A percentile compares a stretch with the other conserved stretches of the same genome.
These are phyloP conservation scores for Starmera pachycereana DNA, from an alignment of 805 yeast species.

Conservation along the genomic window DNA sequence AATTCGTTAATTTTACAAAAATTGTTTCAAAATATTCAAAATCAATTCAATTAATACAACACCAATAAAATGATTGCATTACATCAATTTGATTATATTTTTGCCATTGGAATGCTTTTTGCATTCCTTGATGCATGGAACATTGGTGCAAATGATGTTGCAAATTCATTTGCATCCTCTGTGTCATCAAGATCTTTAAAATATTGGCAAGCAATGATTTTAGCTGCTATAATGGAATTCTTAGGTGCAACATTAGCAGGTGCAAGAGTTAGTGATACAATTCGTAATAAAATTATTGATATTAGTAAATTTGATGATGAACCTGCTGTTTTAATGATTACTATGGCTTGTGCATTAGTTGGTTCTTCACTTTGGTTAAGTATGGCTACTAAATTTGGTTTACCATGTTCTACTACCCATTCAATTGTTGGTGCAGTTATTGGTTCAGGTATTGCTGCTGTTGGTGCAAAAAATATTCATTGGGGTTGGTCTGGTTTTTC, in stretches of 20 bases:
- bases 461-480: conserved; percentile 44
- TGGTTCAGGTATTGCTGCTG: conserved; percentile 68
- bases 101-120: conserved; percentile 59
- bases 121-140: conserved; percentile 74
- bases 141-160: conserved; percentile 76
- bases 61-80: conserved; percentile 3
- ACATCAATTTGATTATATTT: conserved; percentile 50
- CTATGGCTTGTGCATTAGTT: conserved; percentile 66
- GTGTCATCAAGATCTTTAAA: conserved; percentile 59
- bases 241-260: conserved; percentile 70
- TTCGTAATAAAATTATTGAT: conserved; percentile 53
- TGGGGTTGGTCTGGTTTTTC: conserved; percentile 77
- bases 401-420: conserved; percentile 80
- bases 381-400: conserved; percentile 53
- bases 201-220: conserved; percentile 67
- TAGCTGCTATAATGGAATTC: conserved; percentile 64
- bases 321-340: conserved; percentile 65
- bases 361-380: conserved; percentile 68
- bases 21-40: no score
- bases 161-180: conserved; percentile 72
- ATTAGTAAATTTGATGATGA: conserved; percentile 35
- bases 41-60: no score
- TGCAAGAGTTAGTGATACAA: conserved; percentile 64
- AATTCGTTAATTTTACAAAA: no score
- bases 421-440: conserved; percentile 69